Conservation (phyloP, 169 alveolate genomes). For the Plasmodium billcollinsi region DNA sequence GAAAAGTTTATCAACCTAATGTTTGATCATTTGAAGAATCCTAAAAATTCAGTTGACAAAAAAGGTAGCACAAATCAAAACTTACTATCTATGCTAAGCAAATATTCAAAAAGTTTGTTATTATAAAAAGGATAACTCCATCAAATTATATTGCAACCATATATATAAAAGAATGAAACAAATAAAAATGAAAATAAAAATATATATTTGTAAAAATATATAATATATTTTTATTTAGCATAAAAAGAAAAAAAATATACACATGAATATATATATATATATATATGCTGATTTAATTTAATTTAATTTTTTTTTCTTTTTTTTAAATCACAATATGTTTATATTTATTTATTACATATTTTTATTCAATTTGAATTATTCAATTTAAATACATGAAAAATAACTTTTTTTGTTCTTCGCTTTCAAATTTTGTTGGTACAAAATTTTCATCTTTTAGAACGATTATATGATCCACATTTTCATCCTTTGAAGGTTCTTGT, state of each 20-base stretch:
- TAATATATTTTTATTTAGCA: background rate
- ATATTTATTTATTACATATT: background rate
- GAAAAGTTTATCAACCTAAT: slow-evolving; percentile 63
- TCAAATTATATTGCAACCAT: background rate
- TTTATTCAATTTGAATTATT: background rate
- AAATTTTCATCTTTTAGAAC: slow-evolving; percentile 44
- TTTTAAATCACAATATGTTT: background rate
- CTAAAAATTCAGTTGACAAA: slow-evolving; percentile 24
- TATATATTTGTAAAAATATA: background rate
- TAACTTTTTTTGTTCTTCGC: slow-evolving; percentile 42
- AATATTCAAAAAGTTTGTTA: slow-evolving; percentile 46
- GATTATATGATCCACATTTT: slow-evolving; percentile 20
- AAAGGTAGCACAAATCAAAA: slow-evolving; percentile 20
- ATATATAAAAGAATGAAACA: background rate
- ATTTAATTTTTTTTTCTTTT: background rate
- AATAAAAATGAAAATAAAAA: background rate
- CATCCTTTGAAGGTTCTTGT: slow-evolving; percentile 30
- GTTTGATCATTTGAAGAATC: slow-evolving; percentile 59
- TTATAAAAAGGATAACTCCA: slow-evolving; percentile 6
- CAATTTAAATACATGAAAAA: slow-evolving; percentile 55
- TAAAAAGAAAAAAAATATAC: background rate
- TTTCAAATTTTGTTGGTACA: slow-evolving; percentile 49
- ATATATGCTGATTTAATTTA: background rate
- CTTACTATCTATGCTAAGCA: slow-evolving; percentile 33
- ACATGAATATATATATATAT: slow-evolving; percentile 1